A percentile compares a stretch with the other conserved stretches of the same genome.
Conservation (phyloP, 768 basidiomycete species). For the Lanmaoa pseudosensibilis region DNA sequence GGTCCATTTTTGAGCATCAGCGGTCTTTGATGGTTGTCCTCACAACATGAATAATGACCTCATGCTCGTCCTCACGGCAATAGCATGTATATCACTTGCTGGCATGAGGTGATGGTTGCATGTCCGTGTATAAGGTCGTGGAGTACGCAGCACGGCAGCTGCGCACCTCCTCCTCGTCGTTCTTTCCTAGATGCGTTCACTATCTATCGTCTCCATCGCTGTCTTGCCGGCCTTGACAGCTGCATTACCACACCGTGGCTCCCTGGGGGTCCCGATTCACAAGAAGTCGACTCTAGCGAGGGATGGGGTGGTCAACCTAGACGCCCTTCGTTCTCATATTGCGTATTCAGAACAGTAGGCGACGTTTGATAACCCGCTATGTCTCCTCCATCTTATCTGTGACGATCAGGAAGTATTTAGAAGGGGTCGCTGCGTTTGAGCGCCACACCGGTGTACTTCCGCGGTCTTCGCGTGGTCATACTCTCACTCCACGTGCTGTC, state of each 20-base stretch:
- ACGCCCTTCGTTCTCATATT: constrained; percentile 14
- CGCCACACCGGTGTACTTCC: not conserved
- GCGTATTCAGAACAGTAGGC: constrained; percentile 11
- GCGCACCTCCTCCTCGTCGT: not conserved
- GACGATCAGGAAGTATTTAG: constrained; percentile 18
- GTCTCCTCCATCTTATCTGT: constrained; percentile 3
- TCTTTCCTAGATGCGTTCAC: constrained; percentile 11
- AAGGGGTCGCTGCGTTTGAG: constrained; percentile 12
- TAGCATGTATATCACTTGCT: not conserved
- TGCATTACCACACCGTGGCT: constrained; percentile 14
- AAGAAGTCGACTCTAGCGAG: constrained; percentile 12
- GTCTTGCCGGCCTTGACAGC: constrained; percentile 15
- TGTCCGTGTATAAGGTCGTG: constrained; percentile 6
- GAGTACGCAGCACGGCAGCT: not conserved
- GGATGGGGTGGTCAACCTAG: constrained; percentile 21
- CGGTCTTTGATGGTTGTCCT: not conserved
- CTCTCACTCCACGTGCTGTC: constrained; percentile 4
- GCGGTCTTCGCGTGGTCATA: not conserved
- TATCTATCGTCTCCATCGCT: constrained; percentile 6
- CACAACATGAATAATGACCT: not conserved
- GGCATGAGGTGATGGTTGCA: too few relatives aligned
- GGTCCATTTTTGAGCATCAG: not conserved
- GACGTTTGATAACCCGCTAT: not conserved
- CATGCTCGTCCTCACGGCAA: not conserved
- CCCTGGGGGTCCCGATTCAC: constrained; percentile 19